Base-by-base conservation (phyloP, 805 yeast species). In the Blastobotrys americana region DNA sequence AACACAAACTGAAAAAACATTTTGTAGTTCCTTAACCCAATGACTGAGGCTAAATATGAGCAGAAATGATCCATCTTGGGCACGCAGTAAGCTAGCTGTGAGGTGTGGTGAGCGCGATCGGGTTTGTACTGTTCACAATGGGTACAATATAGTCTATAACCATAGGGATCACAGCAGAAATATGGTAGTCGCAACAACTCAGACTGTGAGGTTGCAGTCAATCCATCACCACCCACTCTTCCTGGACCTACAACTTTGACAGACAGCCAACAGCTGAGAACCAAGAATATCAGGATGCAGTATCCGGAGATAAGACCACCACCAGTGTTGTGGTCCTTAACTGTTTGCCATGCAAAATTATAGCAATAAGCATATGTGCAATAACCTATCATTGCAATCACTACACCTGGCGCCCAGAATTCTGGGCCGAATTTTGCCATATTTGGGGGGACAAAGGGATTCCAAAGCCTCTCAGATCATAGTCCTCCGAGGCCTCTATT, bases 11-110 rank as follows among this genome's bases (percentile, higher is more conserved):
- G 78, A 2, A 80, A 42, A 55, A 88, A 88, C 22, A 69, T 63
- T 41, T 72, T 58, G 58, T 78, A 77, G 61, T 90, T 89, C 33
- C 66, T 60, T 47, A 74, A 73, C 0, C 95, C 96, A 37, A 89
- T 76, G 3, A 78, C 75, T 0, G 72, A 59, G 1, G 95, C 94
- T 0, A 90, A 62, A 82, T 86, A 87, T 0, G 77, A 57, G 59
- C 97, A 89, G 55, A 72, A 82, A 60, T 89, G 97, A 62, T 89
- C 97, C 69, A 84, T 82, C 46, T 73, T 70, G 0, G 84, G 78
- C 0, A 88, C 77, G 57, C 95, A 86, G 19, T 62, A 56, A 2
- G 70, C 72, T 42, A 65, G 42, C 40, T 73, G 69, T 2, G 74
- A 68, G 34, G 88, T 80, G 57, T 85, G 96, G 52, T 78, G 90